Evolutionary conservation across 2,329 filamentous ascomycete genomes (phyloP).

Genomic region (Colletotrichum musicola): DNA sequence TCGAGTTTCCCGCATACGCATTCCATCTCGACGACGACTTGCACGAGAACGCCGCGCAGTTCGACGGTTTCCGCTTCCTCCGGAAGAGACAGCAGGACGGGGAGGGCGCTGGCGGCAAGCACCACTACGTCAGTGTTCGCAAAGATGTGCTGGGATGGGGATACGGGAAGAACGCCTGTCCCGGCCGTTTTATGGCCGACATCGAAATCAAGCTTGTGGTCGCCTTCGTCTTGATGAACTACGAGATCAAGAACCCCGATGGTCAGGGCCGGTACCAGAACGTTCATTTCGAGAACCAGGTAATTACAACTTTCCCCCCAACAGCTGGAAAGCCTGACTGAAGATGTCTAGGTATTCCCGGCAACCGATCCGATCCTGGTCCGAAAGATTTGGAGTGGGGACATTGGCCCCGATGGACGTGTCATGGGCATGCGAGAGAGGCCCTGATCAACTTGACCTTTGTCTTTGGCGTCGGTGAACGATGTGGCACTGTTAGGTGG

Average conservation of each 20-base stretch:
- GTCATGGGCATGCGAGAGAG: too few species aligned
- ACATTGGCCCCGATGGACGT: too few species aligned
- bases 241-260: neutral
- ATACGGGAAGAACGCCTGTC: slow-evolving; percentile 5
- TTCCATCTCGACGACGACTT: slow-evolving; percentile 75
- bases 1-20: neutral
- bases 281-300: slow-evolving; percentile 1
- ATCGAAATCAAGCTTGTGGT: slow-evolving; percentile 1
- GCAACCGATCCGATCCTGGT: neutral
- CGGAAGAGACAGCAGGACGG: neutral
- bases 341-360: neutral
- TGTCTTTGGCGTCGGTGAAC: too few species aligned
- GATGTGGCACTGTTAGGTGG: too few species aligned
- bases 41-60: slow-evolving; percentile 65
- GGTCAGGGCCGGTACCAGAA: neutral
- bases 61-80: neutral
- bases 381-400: too few species aligned
- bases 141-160: slow-evolving; percentile 10
- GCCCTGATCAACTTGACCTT: too few species aligned
- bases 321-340: neutral
- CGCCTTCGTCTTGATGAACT: neutral
- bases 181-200: neutral
- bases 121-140: slow-evolving; percentile 8
- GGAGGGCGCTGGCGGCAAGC: neutral
- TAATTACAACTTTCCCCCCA: neutral